Base-by-base conservation (phyloP, 2,329 filamentous ascomycete genomes). In the Hymenoscyphus salicellus region DNA sequence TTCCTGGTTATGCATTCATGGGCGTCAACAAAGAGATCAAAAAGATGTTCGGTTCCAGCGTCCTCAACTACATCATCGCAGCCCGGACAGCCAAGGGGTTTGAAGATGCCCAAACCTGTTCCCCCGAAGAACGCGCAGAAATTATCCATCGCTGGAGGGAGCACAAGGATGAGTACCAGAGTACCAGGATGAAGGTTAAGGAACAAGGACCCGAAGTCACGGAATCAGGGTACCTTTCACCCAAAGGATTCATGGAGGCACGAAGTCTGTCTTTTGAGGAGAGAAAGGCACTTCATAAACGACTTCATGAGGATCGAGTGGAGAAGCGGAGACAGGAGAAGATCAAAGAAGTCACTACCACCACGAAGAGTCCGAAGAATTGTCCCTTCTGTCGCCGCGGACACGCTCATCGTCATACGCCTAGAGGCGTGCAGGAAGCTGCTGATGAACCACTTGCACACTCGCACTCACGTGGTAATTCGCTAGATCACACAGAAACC, bases 1-100 rank as follows among this genome's bases (percentile, higher is more conserved):
- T 96, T 3, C 91, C 92, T 0, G 93, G 89, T 5, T 96, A 95
- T 73, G 85, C 91, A 3, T 89, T 93, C 81, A 91, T 93, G 74
- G 93, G 93, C 1, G 82, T 95, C 0, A 87, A 94, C 71, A 90
- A 90, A 49, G 89, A 94, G 74, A 82, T 95, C 61, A 83, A 88
- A 66, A 92, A 89, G 68, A 78, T 84, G 56, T 89, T 92, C 69
- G 86, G 88, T 28, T 86, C 84, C 55, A 91, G 86, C 67, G 86
- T 92, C 20, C 82, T 91, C 58, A 92, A 91, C 69, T 94, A 94
- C 74, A 91, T 96, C 68, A 86, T 92, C 56, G 86, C 90, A 0
- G 90, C 91, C 2, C 83, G 92, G 56, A 90, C 91, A 58, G 82
- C 87, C 0, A 90, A 96, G 75, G 92, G 92, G 1, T 86, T 86